Evolutionary conservation across 257 asterid species (phyloP), one percentile per base, ranked within the genome.

Genomic region (Petrea volubilis): DNA sequence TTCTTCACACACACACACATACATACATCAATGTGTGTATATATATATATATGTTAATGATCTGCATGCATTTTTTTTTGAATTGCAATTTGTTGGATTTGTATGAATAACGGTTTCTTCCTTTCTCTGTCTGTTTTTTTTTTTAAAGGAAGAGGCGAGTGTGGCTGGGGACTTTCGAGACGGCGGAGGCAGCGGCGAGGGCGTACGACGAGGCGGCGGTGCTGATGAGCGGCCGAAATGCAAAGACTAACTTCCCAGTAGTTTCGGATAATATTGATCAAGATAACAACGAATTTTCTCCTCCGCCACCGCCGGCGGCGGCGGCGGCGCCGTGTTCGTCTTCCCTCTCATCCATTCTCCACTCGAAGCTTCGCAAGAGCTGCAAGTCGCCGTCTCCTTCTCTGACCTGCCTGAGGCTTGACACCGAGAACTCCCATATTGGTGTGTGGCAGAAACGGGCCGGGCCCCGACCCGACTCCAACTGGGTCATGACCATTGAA

Each of bases 381-480:
- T 85, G 90, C 86, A 89, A 89, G 49, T 82, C 86, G 3, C 93
- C 93, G 25, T 89, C 98, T 13, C 94, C 96, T 0, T 92, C 96
- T 1, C 92, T 92, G 7, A 92, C 98, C 2, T 92, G 98, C 47
- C 83, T 92, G 11, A 71, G 98, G 68, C 88, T 92, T 3, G 98
- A 92, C 79, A 92, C 81, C 0, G 96, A 92, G 72, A 92, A 68
- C 36, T 88, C 94, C 41, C 96, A 90, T 72, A 90, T 92, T 15
- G 98, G 98, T 0, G 97, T 92, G 59, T 90, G 98, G 98, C 98
- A 92, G 81, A 90, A 92, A 71, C 89, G 96, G 68, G 98, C 98
- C 60, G 98, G 98, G 40, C 79, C 89, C 14, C 47, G 90, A 10
- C 82, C 96, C 5, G 90, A 86, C 56, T 90, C 98, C 0, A 88